A percentile compares a stretch with the other conserved stretches of the same genome.
phyloP scores from a whole-genome alignment of 192 early-diverging fungal species.

The Coemansia sp. region DNA sequence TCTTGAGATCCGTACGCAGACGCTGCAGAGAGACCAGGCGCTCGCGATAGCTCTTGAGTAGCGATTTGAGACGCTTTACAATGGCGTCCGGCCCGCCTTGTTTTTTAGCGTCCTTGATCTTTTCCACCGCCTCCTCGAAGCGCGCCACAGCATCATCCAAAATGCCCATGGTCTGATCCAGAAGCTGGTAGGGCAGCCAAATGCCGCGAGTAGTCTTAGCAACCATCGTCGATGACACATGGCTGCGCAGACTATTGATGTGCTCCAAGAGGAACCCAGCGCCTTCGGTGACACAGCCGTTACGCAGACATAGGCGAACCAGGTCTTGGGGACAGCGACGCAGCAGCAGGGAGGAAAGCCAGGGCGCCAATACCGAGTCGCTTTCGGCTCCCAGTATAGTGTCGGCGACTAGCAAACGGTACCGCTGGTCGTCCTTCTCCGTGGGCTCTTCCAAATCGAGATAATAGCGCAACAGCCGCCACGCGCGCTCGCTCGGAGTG shows the following conservation, averaged over 20 bases:
- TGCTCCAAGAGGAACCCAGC: slow-evolving; percentile 45
- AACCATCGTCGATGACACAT: neutral
- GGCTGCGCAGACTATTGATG: slow-evolving; percentile 19
- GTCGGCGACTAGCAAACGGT: slow-evolving; percentile 37
- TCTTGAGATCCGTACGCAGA: slow-evolving; percentile 17
- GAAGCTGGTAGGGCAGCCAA: slow-evolving; percentile 49
- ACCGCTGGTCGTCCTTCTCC: slow-evolving; percentile 2
- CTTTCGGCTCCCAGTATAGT: slow-evolving; percentile 19
- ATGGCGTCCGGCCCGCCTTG: slow-evolving; percentile 4
- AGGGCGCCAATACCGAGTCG: slow-evolving; percentile 36
- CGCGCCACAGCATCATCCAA: slow-evolving; percentile 35
- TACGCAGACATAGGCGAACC: slow-evolving; percentile 41
- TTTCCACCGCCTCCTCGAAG: slow-evolving; percentile 37
- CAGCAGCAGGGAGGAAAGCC: slow-evolving; percentile 40
- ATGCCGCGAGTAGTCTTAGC: slow-evolving; percentile 34
- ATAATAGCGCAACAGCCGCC: slow-evolving; percentile 45
- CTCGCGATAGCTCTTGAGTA: slow-evolving; percentile 37
- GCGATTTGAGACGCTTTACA: slow-evolving; percentile 10
- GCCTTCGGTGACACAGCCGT: slow-evolving; percentile 42
- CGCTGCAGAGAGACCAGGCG: slow-evolving; percentile 25
- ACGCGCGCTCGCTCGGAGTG: slow-evolving; percentile 32
- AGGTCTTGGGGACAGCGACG: slow-evolving; percentile 43
- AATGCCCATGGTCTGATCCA: slow-evolving; percentile 45
- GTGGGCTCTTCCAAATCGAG: slow-evolving; percentile 23
- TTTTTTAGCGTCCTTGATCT: slow-evolving; percentile 31